Conservation (phyloP, 1,284 basidiomycete genomes). For the Volvariella surrecta region DNA sequence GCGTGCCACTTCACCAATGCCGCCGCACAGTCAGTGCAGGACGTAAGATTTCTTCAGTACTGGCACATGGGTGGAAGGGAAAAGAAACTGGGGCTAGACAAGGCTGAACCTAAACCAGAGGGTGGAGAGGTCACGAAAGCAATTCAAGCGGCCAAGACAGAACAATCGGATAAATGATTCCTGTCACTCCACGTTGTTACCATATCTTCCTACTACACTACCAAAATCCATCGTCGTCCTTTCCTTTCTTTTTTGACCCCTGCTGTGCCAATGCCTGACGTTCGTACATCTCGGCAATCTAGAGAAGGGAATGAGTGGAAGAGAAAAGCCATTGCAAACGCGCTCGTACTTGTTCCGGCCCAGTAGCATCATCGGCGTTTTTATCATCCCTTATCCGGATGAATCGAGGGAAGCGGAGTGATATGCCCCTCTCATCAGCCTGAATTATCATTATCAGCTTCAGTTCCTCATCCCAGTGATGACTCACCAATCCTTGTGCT, state of each 20-base stretch:
- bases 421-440: constrained; percentile 87
- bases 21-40: constrained; percentile 79
- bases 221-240: constrained; percentile 88
- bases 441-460: constrained; percentile 19
- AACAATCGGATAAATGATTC: constrained; percentile 17
- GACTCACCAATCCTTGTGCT: constrained; percentile 84
- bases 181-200: too few relatives aligned
- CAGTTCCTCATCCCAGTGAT: neutral
- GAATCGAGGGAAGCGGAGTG: constrained; percentile 93
- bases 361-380: constrained; percentile 83
- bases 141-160: constrained; percentile 28
- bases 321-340: neutral
- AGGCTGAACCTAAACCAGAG: constrained; percentile 20
- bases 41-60: constrained; percentile 81
- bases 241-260: constrained; percentile 63
- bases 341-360: constrained; percentile 73
- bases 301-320: constrained; percentile 4
- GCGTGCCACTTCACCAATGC: constrained; percentile 90
- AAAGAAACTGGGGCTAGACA: constrained; percentile 38
- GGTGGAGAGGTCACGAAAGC: constrained; percentile 45
- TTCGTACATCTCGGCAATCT: constrained; percentile 96
- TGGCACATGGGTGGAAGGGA: constrained; percentile 80
- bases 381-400: constrained; percentile 93
- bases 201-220: constrained; percentile 21
- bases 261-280: constrained; percentile 77